A percentile compares a stretch with the other conserved stretches of the same genome.
phyloP scores from a whole-genome alignment of 2,329 filamentous ascomycete genomes.

The Ceratocystiopsis brevicomis region DNA sequence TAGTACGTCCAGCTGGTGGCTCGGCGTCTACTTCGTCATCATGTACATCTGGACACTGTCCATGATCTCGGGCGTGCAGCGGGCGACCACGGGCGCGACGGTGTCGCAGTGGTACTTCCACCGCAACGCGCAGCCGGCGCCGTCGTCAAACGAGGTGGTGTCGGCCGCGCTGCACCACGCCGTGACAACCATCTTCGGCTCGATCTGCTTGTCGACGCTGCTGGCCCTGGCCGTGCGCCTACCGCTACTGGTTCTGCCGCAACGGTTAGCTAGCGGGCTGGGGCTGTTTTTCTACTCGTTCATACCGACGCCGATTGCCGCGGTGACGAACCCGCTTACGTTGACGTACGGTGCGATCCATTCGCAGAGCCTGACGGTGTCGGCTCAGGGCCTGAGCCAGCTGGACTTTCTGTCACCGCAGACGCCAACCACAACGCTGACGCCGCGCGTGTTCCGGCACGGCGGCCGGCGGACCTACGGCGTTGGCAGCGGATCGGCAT shows the following conservation, averaged over 20 bases:
- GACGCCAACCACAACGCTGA: slow-evolving; percentile 54
- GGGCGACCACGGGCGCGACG: slow-evolving; percentile 79
- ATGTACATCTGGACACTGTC: slow-evolving; percentile 92
- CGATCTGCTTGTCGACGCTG: slow-evolving; percentile 74
- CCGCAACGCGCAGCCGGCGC: slow-evolving; percentile 59
- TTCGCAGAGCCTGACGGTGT: slow-evolving; percentile 59
- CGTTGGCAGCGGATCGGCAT: slow-evolving; percentile 19
- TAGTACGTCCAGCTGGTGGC: slow-evolving; percentile 79
- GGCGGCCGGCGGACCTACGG: slow-evolving; percentile 6
- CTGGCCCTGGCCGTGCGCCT: slow-evolving; percentile 64
- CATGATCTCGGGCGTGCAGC: slow-evolving; percentile 72
- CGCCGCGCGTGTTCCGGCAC: slow-evolving; percentile 29
- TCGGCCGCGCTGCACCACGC: slow-evolving; percentile 67
- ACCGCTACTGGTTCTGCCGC: slow-evolving; percentile 67
- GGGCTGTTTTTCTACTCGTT: slow-evolving; percentile 48
- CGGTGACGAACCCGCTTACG: slow-evolving; percentile 76
- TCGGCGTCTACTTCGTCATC: slow-evolving; percentile 78
- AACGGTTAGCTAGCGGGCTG: slow-evolving; percentile 43
- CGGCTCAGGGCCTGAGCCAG: slow-evolving; percentile 61
- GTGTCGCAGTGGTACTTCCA: slow-evolving; percentile 99
- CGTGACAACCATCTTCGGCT: slow-evolving; percentile 72
- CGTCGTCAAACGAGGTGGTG: slow-evolving; percentile 65
- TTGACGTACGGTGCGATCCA: slow-evolving; percentile 90
- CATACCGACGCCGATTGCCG: slow-evolving; percentile 67
- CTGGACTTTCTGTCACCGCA: slow-evolving; percentile 62